Conservation (phyloP, 345 rosid species). For the Acer saccharum region DNA sequence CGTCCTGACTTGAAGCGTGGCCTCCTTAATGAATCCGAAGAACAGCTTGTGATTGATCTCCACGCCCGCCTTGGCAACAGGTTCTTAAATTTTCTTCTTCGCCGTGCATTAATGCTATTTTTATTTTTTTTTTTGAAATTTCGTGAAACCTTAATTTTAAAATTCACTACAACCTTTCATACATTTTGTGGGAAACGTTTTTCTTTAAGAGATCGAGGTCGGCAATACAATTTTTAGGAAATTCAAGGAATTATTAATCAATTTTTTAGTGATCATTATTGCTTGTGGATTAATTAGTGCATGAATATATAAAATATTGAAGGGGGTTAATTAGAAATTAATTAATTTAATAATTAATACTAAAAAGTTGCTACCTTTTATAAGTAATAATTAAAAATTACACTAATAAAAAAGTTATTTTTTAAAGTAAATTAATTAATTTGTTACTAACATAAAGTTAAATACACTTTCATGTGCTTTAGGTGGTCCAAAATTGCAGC, state of each 20-base stretch:
- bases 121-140: too few relatives aligned
- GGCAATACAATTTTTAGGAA: too few relatives aligned
- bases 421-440: background rate
- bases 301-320: too few relatives aligned
- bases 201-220: too few relatives aligned
- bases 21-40: conserved; percentile 61
- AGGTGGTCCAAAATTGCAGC: conserved; percentile 93
- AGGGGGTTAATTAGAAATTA: background rate
- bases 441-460: background rate
- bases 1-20: conserved; percentile 81
- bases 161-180: background rate
- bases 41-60: conserved; percentile 66
- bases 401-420: too few relatives aligned
- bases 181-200: background rate
- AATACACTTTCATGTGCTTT: background rate
- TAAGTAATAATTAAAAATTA: background rate
- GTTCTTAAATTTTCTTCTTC: conserved; percentile 24
- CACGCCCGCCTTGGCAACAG: conserved; percentile 77
- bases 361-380: background rate
- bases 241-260: too few relatives aligned
- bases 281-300: background rate
- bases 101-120: background rate
- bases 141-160: too few relatives aligned
- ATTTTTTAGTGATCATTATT: background rate
- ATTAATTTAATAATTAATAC: too few relatives aligned